Evolutionary conservation across 2,329 filamentous ascomycete species (phyloP).

Genomic region (Nemania sp.): DNA sequence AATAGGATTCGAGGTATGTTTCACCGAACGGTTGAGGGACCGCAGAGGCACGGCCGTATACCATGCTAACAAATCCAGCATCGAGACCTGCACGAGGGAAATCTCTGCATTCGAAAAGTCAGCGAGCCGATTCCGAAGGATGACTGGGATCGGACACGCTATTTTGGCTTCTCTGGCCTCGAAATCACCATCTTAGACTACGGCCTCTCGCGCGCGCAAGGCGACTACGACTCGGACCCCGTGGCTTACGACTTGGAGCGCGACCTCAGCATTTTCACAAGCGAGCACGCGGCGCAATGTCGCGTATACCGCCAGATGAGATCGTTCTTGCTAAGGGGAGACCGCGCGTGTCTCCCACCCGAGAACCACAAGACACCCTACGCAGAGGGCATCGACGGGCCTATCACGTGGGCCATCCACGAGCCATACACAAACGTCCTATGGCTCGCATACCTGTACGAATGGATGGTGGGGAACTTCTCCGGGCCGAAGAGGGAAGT

Average conservation of each 20-base stretch:
- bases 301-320: slow-evolving; percentile 66
- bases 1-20: slow-evolving; percentile 62
- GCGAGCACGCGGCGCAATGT: slow-evolving; percentile 63
- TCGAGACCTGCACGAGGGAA: slow-evolving; percentile 68
- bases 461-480: slow-evolving; percentile 55
- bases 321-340: slow-evolving; percentile 58
- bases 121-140: slow-evolving; percentile 42
- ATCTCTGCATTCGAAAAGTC: slow-evolving; percentile 60
- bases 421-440: slow-evolving; percentile 67
- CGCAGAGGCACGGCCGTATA: slow-evolving; percentile 53
- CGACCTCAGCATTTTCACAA: slow-evolving; percentile 64
- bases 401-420: slow-evolving; percentile 59
- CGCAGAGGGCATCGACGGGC: slow-evolving; percentile 49
- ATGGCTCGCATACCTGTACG: slow-evolving; percentile 66
- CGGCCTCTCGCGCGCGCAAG: slow-evolving; percentile 62
- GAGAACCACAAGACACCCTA: slow-evolving; percentile 54
- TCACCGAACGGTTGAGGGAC: slow-evolving; percentile 38
- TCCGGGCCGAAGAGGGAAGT: slow-evolving; percentile 52
- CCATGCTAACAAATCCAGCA: slow-evolving; percentile 49
- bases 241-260: slow-evolving; percentile 64
- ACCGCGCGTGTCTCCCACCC: slow-evolving; percentile 55
- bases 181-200: slow-evolving; percentile 70
- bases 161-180: slow-evolving; percentile 63
- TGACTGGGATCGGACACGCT: slow-evolving; percentile 39
- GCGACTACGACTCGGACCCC: slow-evolving; percentile 44